phyloP scores from a whole-genome alignment of 2,329 filamentous ascomycete genomes.

The Coniochaeta prunicola region DNA sequence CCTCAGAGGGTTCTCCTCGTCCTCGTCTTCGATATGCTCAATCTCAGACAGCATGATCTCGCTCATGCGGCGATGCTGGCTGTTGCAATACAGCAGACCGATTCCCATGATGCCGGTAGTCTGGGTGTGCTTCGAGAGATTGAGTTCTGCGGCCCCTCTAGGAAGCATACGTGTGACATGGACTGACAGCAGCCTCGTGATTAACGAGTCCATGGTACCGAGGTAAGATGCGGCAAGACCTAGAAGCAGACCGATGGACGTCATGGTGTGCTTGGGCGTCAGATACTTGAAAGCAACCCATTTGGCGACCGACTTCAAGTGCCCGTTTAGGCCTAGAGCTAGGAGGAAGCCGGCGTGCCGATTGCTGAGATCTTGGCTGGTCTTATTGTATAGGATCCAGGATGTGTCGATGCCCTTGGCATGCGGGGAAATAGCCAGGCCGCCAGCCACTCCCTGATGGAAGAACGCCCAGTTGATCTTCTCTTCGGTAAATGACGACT shows the following conservation, averaged over 20 bases:
- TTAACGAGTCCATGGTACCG: slow-evolving; percentile 94
- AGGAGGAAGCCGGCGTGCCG: slow-evolving; percentile 93
- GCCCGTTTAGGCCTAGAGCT: slow-evolving; percentile 86
- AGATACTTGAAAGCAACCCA: slow-evolving; percentile 99
- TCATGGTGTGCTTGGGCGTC: slow-evolving; percentile 99
- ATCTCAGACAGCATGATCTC: slow-evolving; percentile 99
- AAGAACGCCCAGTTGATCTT: slow-evolving; percentile 99
- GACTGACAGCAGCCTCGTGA: slow-evolving; percentile 87
- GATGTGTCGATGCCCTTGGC: slow-evolving; percentile 95
- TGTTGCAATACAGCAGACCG: slow-evolving; percentile 86
- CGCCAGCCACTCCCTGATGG: slow-evolving; percentile 90
- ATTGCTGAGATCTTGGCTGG: slow-evolving; percentile 77
- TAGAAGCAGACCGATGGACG: slow-evolving; percentile 88
- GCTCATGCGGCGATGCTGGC: slow-evolving; percentile 95
- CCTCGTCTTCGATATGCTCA: slow-evolving; percentile 72
- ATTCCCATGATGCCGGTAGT: slow-evolving; percentile 97
- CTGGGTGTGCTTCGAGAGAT: slow-evolving; percentile 86
- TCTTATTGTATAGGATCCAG: slow-evolving; percentile 98
- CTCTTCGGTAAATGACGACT: slow-evolving; percentile 80
- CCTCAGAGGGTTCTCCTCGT: slow-evolving; percentile 77
- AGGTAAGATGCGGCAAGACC: slow-evolving; percentile 90
- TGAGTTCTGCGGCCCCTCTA: slow-evolving; percentile 85
- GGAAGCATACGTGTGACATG: slow-evolving; percentile 95
- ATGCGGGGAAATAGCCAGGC: slow-evolving; percentile 79
- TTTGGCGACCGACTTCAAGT: slow-evolving; percentile 89